A percentile compares a stretch with the other conserved stretches of the same genome.
These are phyloP conservation scores for Wickerhamiella sorbophila DNA, from an alignment of 805 yeast species.

Conservation along the genomic window DNA sequence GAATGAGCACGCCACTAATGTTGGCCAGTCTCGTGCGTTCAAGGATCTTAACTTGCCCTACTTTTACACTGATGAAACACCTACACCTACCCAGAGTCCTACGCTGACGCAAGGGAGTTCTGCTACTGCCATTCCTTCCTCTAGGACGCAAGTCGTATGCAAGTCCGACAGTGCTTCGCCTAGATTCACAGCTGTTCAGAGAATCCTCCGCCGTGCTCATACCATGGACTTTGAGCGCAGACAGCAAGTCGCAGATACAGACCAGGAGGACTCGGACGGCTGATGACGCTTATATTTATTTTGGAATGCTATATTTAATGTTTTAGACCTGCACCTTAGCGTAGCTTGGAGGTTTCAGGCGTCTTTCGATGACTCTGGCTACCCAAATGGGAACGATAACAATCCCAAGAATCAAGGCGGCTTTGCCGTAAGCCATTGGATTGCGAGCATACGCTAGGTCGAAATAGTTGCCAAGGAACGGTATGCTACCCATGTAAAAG, in stretches of 20 bases:
- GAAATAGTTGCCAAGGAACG: conserved; percentile 78
- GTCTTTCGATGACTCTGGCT: conserved; percentile 58
- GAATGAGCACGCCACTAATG: conserved; percentile 90
- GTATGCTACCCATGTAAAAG: conserved; percentile 59
- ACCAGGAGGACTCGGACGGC: neutral
- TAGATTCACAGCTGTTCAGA: conserved; percentile 2
- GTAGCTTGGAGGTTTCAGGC: conserved; percentile 82
- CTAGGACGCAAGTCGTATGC: neutral
- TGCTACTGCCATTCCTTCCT: neutral
- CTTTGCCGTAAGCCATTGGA: conserved; percentile 54
- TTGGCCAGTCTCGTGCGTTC: conserved; percentile 69
- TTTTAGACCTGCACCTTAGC: conserved; percentile 65
- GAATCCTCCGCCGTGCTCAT: conserved; percentile 9
- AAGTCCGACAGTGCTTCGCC: too few species aligned
- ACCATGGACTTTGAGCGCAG: conserved; percentile 12
- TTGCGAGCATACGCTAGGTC: conserved; percentile 50
- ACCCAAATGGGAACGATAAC: conserved; percentile 86
- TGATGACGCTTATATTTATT: neutral
- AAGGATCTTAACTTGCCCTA: conserved; percentile 82
- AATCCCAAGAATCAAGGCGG: conserved; percentile 44
- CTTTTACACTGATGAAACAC: conserved; percentile 14
- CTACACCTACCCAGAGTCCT: neutral
- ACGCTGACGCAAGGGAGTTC: neutral
- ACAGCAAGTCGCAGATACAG: conserved; percentile 1
- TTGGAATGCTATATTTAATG: neutral